A percentile compares a stretch with the other conserved stretches of the same genome.
phyloP scores from a whole-genome alignment of 108 stramenopile genomes.

The Cyclostephanos tholiformis region DNA sequence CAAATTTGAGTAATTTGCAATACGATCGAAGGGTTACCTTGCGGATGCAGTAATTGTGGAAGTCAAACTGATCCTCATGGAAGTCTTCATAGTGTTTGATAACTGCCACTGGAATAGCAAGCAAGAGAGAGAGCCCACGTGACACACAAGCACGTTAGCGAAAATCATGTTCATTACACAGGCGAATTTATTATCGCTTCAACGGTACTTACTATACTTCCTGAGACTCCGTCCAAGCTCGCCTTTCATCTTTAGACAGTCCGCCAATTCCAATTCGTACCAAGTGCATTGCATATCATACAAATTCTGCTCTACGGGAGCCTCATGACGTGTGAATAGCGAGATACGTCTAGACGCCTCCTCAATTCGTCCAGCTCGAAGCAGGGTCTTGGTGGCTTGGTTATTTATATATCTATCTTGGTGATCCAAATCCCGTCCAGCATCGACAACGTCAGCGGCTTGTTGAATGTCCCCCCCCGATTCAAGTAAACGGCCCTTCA shows the following conservation, averaged over 20 bases:
- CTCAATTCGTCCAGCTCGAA: slow-evolving; percentile 86
- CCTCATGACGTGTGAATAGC: slow-evolving; percentile 92
- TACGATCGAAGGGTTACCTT: slow-evolving; percentile 96
- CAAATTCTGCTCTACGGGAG: slow-evolving; percentile 91
- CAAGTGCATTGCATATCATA: slow-evolving; percentile 98
- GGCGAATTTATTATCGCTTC: too few relatives aligned
- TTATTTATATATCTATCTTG: slow-evolving; percentile 99
- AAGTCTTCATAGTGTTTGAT: slow-evolving; percentile 96
- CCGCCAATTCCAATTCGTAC: slow-evolving; percentile 95
- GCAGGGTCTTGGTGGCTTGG: slow-evolving; percentile 94
- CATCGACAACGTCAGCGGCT: slow-evolving; percentile 89
- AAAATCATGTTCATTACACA: neutral
- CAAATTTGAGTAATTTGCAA: slow-evolving; percentile 84
- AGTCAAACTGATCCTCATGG: slow-evolving; percentile 98
- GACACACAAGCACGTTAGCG: neutral
- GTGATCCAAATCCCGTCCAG: slow-evolving; percentile 89
- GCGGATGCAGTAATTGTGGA: slow-evolving; percentile 96
- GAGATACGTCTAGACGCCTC: slow-evolving; percentile 81
- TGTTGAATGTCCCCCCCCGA: slow-evolving; percentile 76
- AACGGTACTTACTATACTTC: slow-evolving; percentile 68
- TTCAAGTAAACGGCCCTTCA: slow-evolving; percentile 90
- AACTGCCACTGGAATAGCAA: slow-evolving; percentile 59
- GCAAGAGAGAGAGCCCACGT: slow-evolving; percentile 7
- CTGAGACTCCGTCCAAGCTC: slow-evolving; percentile 80
- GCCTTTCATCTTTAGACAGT: slow-evolving; percentile 59